phyloP scores from a whole-genome alignment of 768 basidiomycete species.

The Pisolithus microcarpus region DNA sequence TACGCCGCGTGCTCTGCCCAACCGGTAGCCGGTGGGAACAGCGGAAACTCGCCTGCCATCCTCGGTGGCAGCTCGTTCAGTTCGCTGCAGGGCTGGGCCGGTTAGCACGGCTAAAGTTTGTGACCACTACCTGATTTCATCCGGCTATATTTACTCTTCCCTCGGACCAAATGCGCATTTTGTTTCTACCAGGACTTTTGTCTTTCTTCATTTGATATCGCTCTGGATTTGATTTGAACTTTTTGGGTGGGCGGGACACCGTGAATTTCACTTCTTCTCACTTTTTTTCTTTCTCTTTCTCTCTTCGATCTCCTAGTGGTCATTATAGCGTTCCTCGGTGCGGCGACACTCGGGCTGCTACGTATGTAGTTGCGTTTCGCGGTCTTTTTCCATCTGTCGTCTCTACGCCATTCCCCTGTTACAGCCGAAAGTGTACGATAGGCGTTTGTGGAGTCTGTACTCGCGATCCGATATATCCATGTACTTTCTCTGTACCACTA shows the following conservation, averaged over 20 bases:
- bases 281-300: neutral
- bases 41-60: conserved; percentile 9
- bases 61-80: conserved; percentile 18
- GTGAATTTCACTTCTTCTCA: neutral
- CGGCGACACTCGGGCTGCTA: neutral
- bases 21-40: conserved; percentile 1
- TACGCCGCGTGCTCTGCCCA: conserved; percentile 6
- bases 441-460: too few relatives aligned
- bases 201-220: neutral
- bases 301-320: too few relatives aligned
- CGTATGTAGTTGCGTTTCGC: neutral
- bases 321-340: neutral
- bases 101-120: conserved; percentile 7
- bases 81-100: conserved; percentile 26
- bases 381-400: neutral
- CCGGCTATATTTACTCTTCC: neutral
- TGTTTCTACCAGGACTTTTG: neutral
- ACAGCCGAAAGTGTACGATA: too few relatives aligned
- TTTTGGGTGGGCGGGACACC: conserved; percentile 11
- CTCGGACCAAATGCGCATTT: neutral
- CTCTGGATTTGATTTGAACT: neutral
- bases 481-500: neutral
- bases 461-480: neutral
- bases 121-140: neutral
- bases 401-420: too few relatives aligned